Conservation (phyloP, 306 rosid genomes). For the Ochetophila trinervis region DNA sequence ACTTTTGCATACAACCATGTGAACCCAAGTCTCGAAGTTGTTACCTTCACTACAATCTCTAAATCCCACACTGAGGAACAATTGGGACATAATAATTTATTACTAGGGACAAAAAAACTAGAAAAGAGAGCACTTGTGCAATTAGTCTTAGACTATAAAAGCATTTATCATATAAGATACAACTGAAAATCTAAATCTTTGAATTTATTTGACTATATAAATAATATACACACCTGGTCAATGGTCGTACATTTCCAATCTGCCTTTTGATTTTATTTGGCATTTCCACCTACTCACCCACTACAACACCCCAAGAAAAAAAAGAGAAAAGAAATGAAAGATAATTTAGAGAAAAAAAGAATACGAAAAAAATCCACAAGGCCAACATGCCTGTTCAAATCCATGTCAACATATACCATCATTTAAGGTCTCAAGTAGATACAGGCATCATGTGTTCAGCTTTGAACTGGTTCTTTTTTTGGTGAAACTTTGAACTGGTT, state of each 20-base stretch:
- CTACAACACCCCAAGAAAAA: conserved; percentile 1
- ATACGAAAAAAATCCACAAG: conserved; percentile 14
- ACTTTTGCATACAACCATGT: not conserved
- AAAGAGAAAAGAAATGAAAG: not conserved
- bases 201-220: conserved; percentile 8
- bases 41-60: no score
- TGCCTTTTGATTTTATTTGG: conserved; percentile 1
- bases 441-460: conserved; percentile 36
- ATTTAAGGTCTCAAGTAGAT: conserved; percentile 22
- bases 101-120: no score
- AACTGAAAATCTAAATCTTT: conserved; percentile 1
- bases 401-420: conserved; percentile 10
- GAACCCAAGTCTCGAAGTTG: conserved; percentile 3
- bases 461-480: conserved; percentile 41
- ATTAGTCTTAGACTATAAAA: not conserved
- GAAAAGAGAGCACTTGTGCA: no score
- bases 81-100: no score
- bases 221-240: conserved; percentile 19
- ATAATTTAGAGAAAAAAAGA: not conserved
- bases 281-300: conserved; percentile 9
- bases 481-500: conserved; percentile 43
- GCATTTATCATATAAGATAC: not conserved
- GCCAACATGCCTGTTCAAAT: not conserved
- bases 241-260: conserved; percentile 10
- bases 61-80: no score